phyloP scores from a whole-genome alignment of 768 basidiomycete genomes.

The Xerocomus potaroensis region DNA sequence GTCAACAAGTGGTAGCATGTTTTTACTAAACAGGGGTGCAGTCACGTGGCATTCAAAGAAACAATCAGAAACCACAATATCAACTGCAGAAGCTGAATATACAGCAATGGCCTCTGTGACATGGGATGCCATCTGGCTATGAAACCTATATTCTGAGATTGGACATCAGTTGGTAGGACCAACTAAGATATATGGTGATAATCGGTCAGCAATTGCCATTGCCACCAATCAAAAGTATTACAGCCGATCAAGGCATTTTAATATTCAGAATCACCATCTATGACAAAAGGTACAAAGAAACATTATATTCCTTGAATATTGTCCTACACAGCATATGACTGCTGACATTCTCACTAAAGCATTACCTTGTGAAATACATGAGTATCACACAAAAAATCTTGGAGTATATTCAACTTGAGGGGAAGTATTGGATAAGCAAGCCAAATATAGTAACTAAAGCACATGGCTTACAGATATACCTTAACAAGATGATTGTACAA shows the following conservation, averaged over 20 bases:
- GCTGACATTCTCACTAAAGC: constrained; percentile 19
- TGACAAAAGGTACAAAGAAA: neutral
- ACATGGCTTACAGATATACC: too few relatives aligned
- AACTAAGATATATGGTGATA: constrained; percentile 16
- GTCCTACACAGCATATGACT: constrained; percentile 19
- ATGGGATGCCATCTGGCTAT: constrained; percentile 10
- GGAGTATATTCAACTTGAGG: constrained; percentile 8
- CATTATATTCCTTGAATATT: constrained; percentile 3
- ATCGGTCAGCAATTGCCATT: constrained; percentile 27
- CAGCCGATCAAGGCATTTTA: constrained; percentile 23
- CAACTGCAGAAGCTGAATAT: constrained; percentile 2
- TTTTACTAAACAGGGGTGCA: constrained; percentile 27
- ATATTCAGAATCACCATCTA: constrained; percentile 22
- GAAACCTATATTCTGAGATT: constrained; percentile 32
- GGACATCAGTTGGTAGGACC: constrained; percentile 17
- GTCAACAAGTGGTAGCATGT: constrained; percentile 24
- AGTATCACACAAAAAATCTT: constrained; percentile 6
- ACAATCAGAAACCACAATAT: constrained; percentile 18
- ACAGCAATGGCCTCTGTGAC: constrained; percentile 1
- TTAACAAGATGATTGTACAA: too few relatives aligned
- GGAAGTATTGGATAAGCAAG: constrained; percentile 16
- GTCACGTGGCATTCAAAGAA: constrained; percentile 30
- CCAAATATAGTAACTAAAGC: too few relatives aligned
- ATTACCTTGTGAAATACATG: neutral
- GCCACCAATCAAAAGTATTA: constrained; percentile 9